phyloP scores from a whole-genome alignment of 495 filamentous ascomycete genomes.

The Podospora pseudopauciseta region DNA sequence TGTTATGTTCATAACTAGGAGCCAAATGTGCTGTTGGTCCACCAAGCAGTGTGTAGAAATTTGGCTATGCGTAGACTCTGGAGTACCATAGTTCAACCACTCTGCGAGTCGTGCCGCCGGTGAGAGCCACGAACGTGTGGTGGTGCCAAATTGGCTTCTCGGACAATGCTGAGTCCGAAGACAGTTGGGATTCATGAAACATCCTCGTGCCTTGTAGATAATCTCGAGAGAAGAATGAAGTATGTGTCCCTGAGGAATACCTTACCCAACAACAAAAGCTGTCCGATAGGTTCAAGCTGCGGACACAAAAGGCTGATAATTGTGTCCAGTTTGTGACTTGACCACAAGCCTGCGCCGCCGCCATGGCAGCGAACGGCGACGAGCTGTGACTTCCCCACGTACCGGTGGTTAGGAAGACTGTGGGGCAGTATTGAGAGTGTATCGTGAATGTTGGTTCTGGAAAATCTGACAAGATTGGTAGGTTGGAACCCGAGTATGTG shows the following conservation, averaged over 20 bases:
- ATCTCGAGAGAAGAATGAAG: no score
- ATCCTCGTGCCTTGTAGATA: no score
- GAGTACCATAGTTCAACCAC: not conserved
- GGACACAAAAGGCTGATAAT: not conserved
- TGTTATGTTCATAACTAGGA: not conserved
- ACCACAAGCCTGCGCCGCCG: not conserved
- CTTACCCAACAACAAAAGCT: not conserved
- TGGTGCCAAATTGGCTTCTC: not conserved
- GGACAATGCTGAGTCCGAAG: conserved; percentile 12
- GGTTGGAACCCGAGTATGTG: not conserved
- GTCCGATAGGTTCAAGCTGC: not conserved
- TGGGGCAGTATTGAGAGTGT: not conserved
- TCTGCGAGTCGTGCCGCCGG: not conserved
- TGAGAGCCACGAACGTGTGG: not conserved
- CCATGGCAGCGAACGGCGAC: not conserved
- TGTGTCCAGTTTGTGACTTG: not conserved
- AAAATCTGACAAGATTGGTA: not conserved
- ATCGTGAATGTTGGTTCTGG: not conserved
- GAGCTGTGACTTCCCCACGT: not conserved
- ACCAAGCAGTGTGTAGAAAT: not conserved
- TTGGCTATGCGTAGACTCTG: not conserved
- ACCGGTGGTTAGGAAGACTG: not conserved
- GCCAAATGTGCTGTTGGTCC: not conserved
- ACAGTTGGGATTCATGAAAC: not conserved
- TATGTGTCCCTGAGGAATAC: not conserved